Percentiles rank a stretch among this genome's conserved stretches.
phyloP scores from a whole-genome alignment of 2,329 filamentous ascomycete genomes.

The Tolypocladium paradoxum region DNA sequence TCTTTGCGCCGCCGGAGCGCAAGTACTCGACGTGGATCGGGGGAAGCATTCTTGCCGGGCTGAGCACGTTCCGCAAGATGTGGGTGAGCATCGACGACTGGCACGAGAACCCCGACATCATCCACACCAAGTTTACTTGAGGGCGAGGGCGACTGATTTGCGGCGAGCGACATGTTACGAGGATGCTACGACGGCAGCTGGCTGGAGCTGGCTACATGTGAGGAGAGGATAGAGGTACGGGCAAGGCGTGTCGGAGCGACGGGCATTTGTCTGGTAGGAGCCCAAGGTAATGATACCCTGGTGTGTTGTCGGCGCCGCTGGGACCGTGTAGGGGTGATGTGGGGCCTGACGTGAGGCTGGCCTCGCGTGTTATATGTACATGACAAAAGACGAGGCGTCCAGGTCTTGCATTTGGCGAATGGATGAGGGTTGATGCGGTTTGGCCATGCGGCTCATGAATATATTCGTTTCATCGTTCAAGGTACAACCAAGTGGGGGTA shows the following conservation, averaged over 20 bases:
- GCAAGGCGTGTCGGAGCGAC: background rate
- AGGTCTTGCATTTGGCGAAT: background rate
- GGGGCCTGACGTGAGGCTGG: background rate
- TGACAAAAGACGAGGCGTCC: background rate
- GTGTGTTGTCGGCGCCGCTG: background rate
- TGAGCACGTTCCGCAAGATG: slow-evolving; percentile 99
- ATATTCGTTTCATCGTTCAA: slow-evolving; percentile 3
- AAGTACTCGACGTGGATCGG: slow-evolving; percentile 99
- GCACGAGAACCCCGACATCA: slow-evolving; percentile 99
- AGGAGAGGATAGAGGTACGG: slow-evolving; percentile 1
- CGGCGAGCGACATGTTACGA: slow-evolving; percentile 1
- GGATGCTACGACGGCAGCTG: background rate
- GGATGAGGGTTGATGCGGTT: background rate
- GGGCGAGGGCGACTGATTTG: background rate
- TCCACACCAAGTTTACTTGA: slow-evolving; percentile 93
- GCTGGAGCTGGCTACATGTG: background rate
- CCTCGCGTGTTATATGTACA: background rate
- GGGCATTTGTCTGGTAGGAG: background rate
- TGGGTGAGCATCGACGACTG: slow-evolving; percentile 99
- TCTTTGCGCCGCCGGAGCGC: slow-evolving; percentile 91
- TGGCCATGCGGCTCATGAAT: background rate
- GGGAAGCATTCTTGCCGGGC: slow-evolving; percentile 87
- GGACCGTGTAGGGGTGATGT: background rate
- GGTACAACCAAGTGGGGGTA: slow-evolving; percentile 20
- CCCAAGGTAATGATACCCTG: slow-evolving; percentile 3